Conservation (phyloP, 2,329 filamentous ascomycete species). For the Neofusicoccum sp. region DNA sequence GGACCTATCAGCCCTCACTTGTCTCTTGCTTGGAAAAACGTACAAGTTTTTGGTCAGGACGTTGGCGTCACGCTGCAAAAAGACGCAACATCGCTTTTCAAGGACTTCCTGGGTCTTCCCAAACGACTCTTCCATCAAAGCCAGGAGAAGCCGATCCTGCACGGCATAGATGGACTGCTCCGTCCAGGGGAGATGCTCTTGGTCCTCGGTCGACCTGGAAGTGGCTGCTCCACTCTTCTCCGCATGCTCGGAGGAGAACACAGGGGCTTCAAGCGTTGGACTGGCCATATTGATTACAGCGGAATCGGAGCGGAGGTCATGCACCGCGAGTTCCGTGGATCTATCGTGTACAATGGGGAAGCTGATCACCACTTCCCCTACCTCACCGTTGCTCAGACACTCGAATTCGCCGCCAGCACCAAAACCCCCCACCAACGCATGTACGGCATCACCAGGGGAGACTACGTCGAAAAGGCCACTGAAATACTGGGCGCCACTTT, state of each 20-base stretch:
- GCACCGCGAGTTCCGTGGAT: slow-evolving; percentile 76
- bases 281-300: not conserved
- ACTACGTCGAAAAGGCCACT: slow-evolving; percentile 64
- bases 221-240: slow-evolving; percentile 62
- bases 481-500: slow-evolving; percentile 77
- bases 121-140: not conserved
- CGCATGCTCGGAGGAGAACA: slow-evolving; percentile 61
- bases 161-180: slow-evolving; percentile 51
- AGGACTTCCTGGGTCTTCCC: not conserved
- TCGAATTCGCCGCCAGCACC: slow-evolving; percentile 75
- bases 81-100: slow-evolving; percentile 10
- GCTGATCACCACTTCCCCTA: slow-evolving; percentile 81
- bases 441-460: slow-evolving; percentile 56
- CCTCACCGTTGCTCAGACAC: slow-evolving; percentile 75
- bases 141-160: slow-evolving; percentile 45
- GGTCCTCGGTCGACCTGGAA: slow-evolving; percentile 46
- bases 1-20: not conserved
- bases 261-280: slow-evolving; percentile 48
- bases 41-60: slow-evolving; percentile 7
- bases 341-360: slow-evolving; percentile 85
- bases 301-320: slow-evolving; percentile 72
- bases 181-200: slow-evolving; percentile 47
- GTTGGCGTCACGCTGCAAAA: not conserved
- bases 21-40: slow-evolving; percentile 3
- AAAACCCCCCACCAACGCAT: slow-evolving; percentile 66